These are phyloP conservation scores for Babesia bovis DNA, from an alignment of 169 alveolate genomes.

Conservation along the genomic window DNA sequence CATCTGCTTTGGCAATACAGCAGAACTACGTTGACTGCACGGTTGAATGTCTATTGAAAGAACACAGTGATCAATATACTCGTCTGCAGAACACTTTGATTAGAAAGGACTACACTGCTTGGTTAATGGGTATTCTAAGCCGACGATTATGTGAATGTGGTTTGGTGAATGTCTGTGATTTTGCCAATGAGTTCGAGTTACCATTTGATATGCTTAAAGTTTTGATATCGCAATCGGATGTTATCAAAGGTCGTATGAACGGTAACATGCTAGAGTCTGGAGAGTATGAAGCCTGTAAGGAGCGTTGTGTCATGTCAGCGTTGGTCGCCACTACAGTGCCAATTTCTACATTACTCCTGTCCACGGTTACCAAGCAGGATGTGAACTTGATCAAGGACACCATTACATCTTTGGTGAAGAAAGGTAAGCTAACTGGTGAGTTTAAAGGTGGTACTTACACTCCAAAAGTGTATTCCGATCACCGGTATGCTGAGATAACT, in stretches of 20 bases:
- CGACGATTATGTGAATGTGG: constrained; percentile 64
- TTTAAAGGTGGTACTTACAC: constrained; percentile 49
- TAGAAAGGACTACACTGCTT: constrained; percentile 21
- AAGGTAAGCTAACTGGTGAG: constrained; percentile 35
- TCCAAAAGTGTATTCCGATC: constrained; percentile 42
- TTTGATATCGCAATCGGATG: constrained; percentile 10
- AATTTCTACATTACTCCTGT: constrained; percentile 28
- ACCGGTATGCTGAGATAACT: constrained; percentile 32
- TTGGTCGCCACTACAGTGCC: constrained; percentile 56
- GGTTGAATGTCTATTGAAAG: constrained; percentile 24
- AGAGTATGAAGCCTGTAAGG: constrained; percentile 44
- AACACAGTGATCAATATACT: not conserved
- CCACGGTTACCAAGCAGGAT: constrained; percentile 8
- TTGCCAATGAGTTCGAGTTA: constrained; percentile 58
- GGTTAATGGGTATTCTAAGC: constrained; percentile 33
- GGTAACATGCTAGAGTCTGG: constrained; percentile 52
- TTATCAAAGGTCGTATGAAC: constrained; percentile 43
- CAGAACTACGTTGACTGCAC: constrained; percentile 48
- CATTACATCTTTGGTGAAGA: constrained; percentile 16
- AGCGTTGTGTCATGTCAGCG: constrained; percentile 46
- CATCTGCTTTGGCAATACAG: constrained; percentile 46
- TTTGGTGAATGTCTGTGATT: constrained; percentile 35
- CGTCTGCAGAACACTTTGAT: constrained; percentile 47
- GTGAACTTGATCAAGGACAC: constrained; percentile 43
- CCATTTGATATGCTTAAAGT: constrained; percentile 52